Evolutionary conservation across 2,329 filamentous ascomycete species (phyloP).

Genomic region (Pyricularia pennisetigena): DNA sequence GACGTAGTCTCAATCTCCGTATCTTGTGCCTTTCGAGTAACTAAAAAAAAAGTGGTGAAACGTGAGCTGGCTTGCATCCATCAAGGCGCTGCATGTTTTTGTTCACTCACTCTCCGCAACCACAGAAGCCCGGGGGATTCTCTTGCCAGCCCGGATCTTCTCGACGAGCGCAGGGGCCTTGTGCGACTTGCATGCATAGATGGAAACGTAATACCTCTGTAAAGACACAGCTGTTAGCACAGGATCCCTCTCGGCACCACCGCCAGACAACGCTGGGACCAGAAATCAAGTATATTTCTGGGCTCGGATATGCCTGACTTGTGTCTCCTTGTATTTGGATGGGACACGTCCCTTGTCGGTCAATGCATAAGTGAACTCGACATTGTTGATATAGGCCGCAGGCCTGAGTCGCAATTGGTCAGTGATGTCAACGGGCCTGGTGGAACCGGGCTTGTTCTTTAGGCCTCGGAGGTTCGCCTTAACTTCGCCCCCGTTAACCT

Average conservation of each 20-base stretch:
- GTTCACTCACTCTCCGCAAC: conserved; percentile 65
- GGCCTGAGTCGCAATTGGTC: conserved; percentile 59
- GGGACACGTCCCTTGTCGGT: conserved; percentile 60
- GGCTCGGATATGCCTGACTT: conserved; percentile 11
- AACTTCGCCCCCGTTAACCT: conserved; percentile 78
- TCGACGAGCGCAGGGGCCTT: conserved; percentile 62
- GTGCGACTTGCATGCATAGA: conserved; percentile 67
- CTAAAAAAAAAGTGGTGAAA: conserved; percentile 29
- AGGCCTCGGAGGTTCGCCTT: conserved; percentile 89
- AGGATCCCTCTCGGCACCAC: background rate
- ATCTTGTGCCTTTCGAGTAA: conserved; percentile 73
- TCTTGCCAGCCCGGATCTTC: conserved; percentile 54
- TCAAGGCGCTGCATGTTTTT: background rate
- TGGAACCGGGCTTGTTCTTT: conserved; percentile 94
- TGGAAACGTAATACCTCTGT: conserved; percentile 62
- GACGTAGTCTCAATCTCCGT: conserved; percentile 85
- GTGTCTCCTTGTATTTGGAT: conserved; percentile 2
- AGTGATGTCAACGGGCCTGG: conserved; percentile 87
- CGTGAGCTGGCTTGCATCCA: background rate
- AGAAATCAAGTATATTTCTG: conserved; percentile 2
- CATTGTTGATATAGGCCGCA: conserved; percentile 59
- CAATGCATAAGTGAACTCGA: conserved; percentile 85
- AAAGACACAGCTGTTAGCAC: conserved; percentile 5
- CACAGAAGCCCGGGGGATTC: conserved; percentile 73
- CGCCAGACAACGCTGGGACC: background rate